Conservation (phyloP, 1,139 yeast species). For the Diutina ranongensis region DNA sequence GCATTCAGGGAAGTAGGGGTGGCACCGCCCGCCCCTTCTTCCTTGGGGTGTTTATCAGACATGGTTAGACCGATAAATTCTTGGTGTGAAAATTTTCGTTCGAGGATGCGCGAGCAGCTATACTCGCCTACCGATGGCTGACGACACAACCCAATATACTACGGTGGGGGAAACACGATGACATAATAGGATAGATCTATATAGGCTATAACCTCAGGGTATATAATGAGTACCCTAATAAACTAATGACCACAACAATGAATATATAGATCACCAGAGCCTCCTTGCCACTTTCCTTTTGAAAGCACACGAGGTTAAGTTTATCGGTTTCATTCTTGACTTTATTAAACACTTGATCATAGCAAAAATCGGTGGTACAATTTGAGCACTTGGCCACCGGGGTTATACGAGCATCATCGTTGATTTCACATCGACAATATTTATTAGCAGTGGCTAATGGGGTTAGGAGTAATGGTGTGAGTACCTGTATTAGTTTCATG, state of each 20-base stretch:
- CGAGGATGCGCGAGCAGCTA: conserved; percentile 1
- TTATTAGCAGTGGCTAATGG: background rate
- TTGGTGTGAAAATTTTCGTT: background rate
- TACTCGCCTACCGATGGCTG: background rate
- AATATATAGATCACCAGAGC: conserved; percentile 2
- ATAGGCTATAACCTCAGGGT: too few species aligned
- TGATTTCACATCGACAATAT: conserved; percentile 4
- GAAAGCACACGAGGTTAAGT: conserved; percentile 3
- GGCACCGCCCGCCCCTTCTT: conserved; percentile 2
- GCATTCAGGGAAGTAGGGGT: conserved; percentile 5
- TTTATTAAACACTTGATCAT: conserved; percentile 1
- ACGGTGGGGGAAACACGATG: too few species aligned
- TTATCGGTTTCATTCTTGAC: conserved; percentile 2
- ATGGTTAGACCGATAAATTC: conserved; percentile 3
- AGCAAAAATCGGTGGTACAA: conserved; percentile 6
- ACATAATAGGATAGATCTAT: too few species aligned
- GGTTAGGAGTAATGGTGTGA: background rate
- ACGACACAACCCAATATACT: too few species aligned
- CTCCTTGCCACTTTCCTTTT: conserved; percentile 1
- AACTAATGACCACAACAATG: background rate
- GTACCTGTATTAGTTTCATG: too few species aligned
- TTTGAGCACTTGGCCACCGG: background rate
- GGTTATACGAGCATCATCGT: conserved; percentile 1
- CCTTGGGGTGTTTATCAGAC: conserved; percentile 6
- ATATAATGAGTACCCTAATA: background rate